Evolutionary conservation across 1,284 basidiomycete genomes (phyloP).

Genomic region (Lentinula novae-zelandiae): DNA sequence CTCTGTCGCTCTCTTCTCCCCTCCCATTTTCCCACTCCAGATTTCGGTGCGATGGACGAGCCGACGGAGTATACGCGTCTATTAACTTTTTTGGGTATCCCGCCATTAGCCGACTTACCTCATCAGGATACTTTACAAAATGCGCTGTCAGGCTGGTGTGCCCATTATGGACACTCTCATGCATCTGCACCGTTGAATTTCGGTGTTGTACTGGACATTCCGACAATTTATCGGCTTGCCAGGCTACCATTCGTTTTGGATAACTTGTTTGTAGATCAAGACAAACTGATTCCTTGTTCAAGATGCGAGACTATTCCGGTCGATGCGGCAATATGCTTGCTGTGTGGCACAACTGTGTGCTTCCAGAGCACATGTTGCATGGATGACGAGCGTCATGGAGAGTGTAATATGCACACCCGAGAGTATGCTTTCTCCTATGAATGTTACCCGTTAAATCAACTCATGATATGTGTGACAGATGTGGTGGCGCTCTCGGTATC

Average conservation of each 20-base stretch:
- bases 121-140: conserved; percentile 81
- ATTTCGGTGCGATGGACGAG: conserved; percentile 29
- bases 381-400: conserved; percentile 70
- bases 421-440: conserved; percentile 57
- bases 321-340: conserved; percentile 88
- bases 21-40: conserved; percentile 50
- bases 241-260: conserved; percentile 83
- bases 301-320: conserved; percentile 79
- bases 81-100: conserved; percentile 73
- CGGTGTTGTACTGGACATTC: conserved; percentile 78
- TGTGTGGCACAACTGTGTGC: conserved; percentile 89
- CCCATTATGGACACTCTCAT: conserved; percentile 75
- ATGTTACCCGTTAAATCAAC: neutral
- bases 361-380: conserved; percentile 93
- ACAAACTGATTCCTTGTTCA: conserved; percentile 68
- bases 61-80: conserved; percentile 78
- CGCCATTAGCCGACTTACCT: conserved; percentile 72
- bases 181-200: conserved; percentile 70
- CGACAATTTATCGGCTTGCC: conserved; percentile 82
- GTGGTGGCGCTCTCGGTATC: conserved; percentile 84
- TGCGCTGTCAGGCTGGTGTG: conserved; percentile 79
- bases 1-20: conserved; percentile 78
- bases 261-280: conserved; percentile 71
- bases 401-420: conserved; percentile 95
- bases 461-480: conserved; percentile 46